phyloP scores from a whole-genome alignment of 2,329 filamentous ascomycete genomes.

The Hypoxylon sp. region DNA sequence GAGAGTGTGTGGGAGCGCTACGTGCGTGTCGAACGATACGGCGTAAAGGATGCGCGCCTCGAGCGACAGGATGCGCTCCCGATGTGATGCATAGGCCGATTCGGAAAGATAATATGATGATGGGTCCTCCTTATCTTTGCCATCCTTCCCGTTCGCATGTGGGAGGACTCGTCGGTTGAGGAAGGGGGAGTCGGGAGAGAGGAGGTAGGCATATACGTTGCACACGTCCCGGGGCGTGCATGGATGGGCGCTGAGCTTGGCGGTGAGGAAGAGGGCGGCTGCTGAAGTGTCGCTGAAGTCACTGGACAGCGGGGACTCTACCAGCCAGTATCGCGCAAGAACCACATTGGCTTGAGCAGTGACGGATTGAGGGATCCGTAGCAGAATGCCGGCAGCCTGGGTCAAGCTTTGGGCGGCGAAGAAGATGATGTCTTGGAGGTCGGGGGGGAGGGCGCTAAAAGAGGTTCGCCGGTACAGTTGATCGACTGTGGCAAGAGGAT shows the following conservation, averaged over 20 bases:
- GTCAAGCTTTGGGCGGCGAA: slow-evolving; percentile 76
- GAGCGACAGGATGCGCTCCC: slow-evolving; percentile 70
- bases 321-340: slow-evolving; percentile 81
- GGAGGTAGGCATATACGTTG: slow-evolving; percentile 85
- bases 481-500: slow-evolving; percentile 74
- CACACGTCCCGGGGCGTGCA: slow-evolving; percentile 80
- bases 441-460: slow-evolving; percentile 66
- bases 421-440: slow-evolving; percentile 76
- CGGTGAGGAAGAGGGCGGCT: slow-evolving; percentile 78
- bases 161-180: slow-evolving; percentile 47
- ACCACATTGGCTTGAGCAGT: slow-evolving; percentile 86
- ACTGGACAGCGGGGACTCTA: slow-evolving; percentile 61
- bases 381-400: slow-evolving; percentile 79
- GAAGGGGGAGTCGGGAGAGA: slow-evolving; percentile 66
- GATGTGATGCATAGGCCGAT: slow-evolving; percentile 71
- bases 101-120: slow-evolving; percentile 75
- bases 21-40: slow-evolving; percentile 83
- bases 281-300: slow-evolving; percentile 79
- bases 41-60: slow-evolving; percentile 80
- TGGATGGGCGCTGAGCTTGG: slow-evolving; percentile 82
- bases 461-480: slow-evolving; percentile 69
- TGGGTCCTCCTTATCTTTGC: slow-evolving; percentile 49
- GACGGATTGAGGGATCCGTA: slow-evolving; percentile 84
- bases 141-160: slow-evolving; percentile 11
- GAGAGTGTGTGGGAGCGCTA: slow-evolving; percentile 84